Base-by-base conservation (phyloP, 805 yeast species). In the Wickerhamomyces chambardii region DNA sequence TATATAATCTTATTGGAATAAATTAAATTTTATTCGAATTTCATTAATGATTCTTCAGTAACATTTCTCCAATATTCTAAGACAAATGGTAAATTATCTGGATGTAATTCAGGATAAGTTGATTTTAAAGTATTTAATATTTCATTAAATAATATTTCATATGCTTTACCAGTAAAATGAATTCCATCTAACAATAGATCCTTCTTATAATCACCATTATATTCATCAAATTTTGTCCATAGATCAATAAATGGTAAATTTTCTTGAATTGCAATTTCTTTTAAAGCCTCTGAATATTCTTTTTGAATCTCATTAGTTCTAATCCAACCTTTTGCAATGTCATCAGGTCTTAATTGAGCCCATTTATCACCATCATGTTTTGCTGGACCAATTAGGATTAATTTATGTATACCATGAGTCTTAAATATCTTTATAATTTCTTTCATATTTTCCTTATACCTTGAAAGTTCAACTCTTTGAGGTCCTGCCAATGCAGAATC, bases 331-430 rank as follows among this genome's bases (percentile, higher is more conserved):
- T 48, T 42, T 1, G 51, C 48, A 10, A 66, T 49, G 9, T 61
- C 67, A n/a, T 55, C 55, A 6, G 37, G 34, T 31, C 48, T 48
- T 3, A 37, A 24, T 1, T 58, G 53, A 25, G 63, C 58, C 67
- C 75, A 71, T 29, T 51, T 41, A 3, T 46, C 49, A n/a, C 46
- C 50, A 49, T 76, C 77, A 43, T 74, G 75, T 12, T 70, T 50
- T 0, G 71, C 80, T 1, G 90, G 86, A 0, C 84, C 76, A 8
- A 84, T 65, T 2, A 84, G 46, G 15, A 85, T 61, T 0, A 75
- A 63, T 27, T 66, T 68, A 24, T 24, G 6, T 35, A 80, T 70
- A 3, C 61, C 65, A 35, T 68, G 53, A 1, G 48, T 51, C 17
- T 50, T 42, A 22, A 71, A 63, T 39, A 63, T 42, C 6, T 58